Base-by-base conservation (phyloP, 1,284 basidiomycete genomes). In the Ustilago nuda region DNA sequence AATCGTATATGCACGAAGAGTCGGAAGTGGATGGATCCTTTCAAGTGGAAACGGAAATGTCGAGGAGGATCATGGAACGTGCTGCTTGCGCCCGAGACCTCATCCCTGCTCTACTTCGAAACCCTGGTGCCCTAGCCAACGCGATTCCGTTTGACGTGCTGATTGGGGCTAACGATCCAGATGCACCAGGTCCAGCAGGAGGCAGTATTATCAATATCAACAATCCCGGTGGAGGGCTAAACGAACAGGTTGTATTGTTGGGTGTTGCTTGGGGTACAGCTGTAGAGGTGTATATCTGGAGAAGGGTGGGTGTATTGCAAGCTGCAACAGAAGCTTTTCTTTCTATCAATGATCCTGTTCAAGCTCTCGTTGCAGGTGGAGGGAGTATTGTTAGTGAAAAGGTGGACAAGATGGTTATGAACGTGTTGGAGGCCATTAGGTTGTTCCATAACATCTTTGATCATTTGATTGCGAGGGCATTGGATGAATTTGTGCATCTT, bases 201-300 rank as follows among this genome's bases (percentile, higher is more conserved):
- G 68, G 56, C 0, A 46, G 68, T 7, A 66, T 76, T 55, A 61
- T 76, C 52, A 76, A 72, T 61, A 72, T 76, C 61, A 64, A 76
- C 61, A 76, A 69, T 19, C 73, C 73, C 0, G 59, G 68, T 11
- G 73, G 73, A n/a, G 71, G 71, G 12, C 56, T 77, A 7, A 78
- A 67, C 63, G 76, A 78, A 58, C 76, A 78, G 27, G 65, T 78
- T 1, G 72, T 78, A 2, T 46, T 78, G 2, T 62, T 78, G 2
- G 76, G 76, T 1, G 70, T 78, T 0, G 76, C 76, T n/a, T 75
- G 71, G 72, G 76, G 76, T 19, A 78, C 76, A 4, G 76, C 76
- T 0, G 76, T 78, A 7, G 76, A 78, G 39, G 76, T 78, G 17
- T 78, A 78, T 61, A 78, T 78, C 55, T 78, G 76, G 76, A 57